Percentiles rank a stretch among this genome's conserved stretches.
phyloP scores from a whole-genome alignment of 2,329 filamentous ascomycete genomes.

The Ciborinia camelliae region DNA sequence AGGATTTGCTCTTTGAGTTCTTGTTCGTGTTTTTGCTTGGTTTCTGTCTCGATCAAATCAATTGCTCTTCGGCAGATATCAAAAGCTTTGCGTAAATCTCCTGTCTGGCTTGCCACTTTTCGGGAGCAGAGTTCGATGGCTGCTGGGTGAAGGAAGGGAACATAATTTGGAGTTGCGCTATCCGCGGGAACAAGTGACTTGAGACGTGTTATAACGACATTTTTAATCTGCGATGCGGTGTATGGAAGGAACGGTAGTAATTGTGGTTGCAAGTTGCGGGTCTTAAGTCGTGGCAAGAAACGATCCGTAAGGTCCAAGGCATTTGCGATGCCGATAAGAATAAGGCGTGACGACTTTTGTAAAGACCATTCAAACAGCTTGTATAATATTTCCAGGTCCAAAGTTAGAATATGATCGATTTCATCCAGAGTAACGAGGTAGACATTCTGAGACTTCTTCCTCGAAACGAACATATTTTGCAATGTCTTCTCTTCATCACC shows the following conservation, averaged over 20 bases:
- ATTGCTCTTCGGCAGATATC: conserved; percentile 88
- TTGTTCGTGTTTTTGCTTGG: conserved; percentile 67
- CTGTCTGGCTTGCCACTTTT: conserved; percentile 91
- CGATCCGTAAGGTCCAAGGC: conserved; percentile 93
- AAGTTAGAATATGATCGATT: conserved; percentile 86
- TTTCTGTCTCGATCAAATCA: conserved; percentile 84
- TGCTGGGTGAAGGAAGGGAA: conserved; percentile 90
- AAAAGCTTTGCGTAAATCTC: conserved; percentile 91
- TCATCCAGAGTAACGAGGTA: conserved; percentile 91
- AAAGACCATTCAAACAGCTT: conserved; percentile 96
- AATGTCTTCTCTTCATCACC: conserved; percentile 65
- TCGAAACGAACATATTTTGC: conserved; percentile 67
- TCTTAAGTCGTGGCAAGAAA: conserved; percentile 88
- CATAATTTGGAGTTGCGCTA: conserved; percentile 52
- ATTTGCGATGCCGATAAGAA: conserved; percentile 92
- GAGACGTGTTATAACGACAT: conserved; percentile 80
- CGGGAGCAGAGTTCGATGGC: conserved; percentile 92
- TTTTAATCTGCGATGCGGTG: conserved; percentile 79
- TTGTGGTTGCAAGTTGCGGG: conserved; percentile 84
- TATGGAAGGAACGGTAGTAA: conserved; percentile 92
- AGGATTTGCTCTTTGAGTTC: conserved; percentile 54
- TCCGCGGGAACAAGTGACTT: conserved; percentile 64
- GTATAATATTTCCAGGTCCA: conserved; percentile 87
- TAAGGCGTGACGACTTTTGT: conserved; percentile 71
- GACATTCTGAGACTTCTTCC: conserved; percentile 51